phyloP scores from a whole-genome alignment of 164 flowering plant species.

The Echeveria elegans region DNA sequence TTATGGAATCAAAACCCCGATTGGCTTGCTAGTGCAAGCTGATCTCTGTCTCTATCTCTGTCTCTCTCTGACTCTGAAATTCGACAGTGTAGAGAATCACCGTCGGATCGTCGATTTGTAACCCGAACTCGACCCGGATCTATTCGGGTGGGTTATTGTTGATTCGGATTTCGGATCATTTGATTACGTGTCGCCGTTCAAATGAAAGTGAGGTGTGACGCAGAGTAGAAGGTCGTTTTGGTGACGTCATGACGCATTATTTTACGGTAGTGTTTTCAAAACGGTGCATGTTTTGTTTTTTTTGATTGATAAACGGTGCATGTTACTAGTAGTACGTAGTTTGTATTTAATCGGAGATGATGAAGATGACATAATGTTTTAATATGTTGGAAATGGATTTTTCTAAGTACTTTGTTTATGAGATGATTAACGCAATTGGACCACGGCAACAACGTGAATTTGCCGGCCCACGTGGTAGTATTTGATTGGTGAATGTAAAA shows the following conservation, averaged over 20 bases:
- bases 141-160: not conserved
- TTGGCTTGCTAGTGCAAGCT: not conserved
- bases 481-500: no score
- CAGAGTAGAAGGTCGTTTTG: not conserved
- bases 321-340: no score
- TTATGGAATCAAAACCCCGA: not conserved
- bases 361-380: no score
- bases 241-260: not conserved
- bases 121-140: not conserved
- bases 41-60: not conserved
- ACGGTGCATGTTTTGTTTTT: not conserved
- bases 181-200: not conserved
- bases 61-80: conserved; percentile 1
- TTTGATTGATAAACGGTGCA: no score
- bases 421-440: no score
- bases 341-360: no score
- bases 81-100: not conserved
- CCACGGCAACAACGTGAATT: no score
- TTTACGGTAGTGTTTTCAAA: not conserved
- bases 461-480: no score
- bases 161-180: not conserved
- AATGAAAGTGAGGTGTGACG: not conserved
- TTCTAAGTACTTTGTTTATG: no score
- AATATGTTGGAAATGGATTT: no score
- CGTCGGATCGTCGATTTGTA: not conserved